phyloP scores from a whole-genome alignment of 129 eudicot genomes.

The Smallanthus sonchifolius region DNA sequence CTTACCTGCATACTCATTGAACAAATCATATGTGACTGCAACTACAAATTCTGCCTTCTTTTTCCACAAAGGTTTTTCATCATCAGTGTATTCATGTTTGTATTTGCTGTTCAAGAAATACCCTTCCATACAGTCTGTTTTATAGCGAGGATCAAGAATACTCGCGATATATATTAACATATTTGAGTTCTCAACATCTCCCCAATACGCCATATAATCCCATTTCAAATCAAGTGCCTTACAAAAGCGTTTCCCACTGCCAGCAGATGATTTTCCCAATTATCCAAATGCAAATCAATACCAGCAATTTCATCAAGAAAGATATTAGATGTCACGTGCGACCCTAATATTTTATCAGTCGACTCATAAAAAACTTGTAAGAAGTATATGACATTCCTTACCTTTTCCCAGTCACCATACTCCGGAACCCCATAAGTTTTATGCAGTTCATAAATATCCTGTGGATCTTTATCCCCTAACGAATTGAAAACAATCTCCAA shows the following conservation, averaged over 20 bases:
- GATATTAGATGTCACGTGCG: neutral
- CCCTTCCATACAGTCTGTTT: neutral
- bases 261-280: conserved; percentile 1
- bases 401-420: conserved; percentile 1
- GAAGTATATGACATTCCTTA: neutral
- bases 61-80: conserved; percentile 5
- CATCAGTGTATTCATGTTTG: conserved; percentile 14
- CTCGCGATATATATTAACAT: conserved; percentile 5
- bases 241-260: neutral
- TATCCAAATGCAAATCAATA: neutral
- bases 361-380: neutral
- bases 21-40: neutral
- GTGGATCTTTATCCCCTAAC: neutral
- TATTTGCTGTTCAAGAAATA: conserved; percentile 7
- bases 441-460: neutral
- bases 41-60: conserved; percentile 4
- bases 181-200: conserved; percentile 17
- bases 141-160: conserved; percentile 10
- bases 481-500: neutral
- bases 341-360: neutral
- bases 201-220: neutral
- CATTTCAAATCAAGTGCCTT: neutral
- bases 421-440: neutral
- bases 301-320: neutral
- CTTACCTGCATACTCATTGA: neutral